phyloP scores from a whole-genome alignment of 2,329 filamentous ascomycete species.

The Phaeosphaeria sp. region DNA sequence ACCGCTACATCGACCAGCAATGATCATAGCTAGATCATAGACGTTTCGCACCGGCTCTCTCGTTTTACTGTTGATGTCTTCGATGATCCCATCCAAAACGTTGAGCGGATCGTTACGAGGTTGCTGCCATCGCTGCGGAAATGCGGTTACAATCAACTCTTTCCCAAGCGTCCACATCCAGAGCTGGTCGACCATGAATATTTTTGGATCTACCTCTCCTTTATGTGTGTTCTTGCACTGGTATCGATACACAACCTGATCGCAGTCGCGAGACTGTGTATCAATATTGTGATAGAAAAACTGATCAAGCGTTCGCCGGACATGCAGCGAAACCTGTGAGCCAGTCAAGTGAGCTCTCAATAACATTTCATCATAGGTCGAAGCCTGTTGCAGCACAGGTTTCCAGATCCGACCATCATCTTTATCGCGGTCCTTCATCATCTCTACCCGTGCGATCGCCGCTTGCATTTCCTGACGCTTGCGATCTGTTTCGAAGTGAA shows the following conservation, averaged over 20 bases:
- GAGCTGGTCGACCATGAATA: conserved; percentile 74
- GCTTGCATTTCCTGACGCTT: conserved; percentile 64
- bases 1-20: conserved; percentile 66
- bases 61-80: conserved; percentile 70
- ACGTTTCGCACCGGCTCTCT: conserved; percentile 65
- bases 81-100: conserved; percentile 68
- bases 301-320: conserved; percentile 69
- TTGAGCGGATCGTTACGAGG: conserved; percentile 69
- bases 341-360: conserved; percentile 57
- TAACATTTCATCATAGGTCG: conserved; percentile 55
- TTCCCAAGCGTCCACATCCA: conserved; percentile 69
- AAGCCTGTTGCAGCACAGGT: conserved; percentile 27
- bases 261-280: conserved; percentile 64
- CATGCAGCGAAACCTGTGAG: conserved; percentile 60
- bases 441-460: conserved; percentile 54
- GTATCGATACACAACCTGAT: conserved; percentile 71
- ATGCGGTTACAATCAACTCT: conserved; percentile 67
- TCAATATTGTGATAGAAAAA: conserved; percentile 71
- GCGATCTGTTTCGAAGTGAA: conserved; percentile 69
- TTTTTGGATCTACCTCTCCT: conserved; percentile 58
- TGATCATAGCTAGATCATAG: conserved; percentile 68
- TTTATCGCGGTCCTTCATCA: conserved; percentile 26
- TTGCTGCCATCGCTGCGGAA: conserved; percentile 66
- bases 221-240: conserved; percentile 47
- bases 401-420: conserved; percentile 21